Conservation (phyloP, 2,329 filamentous ascomycete genomes). For the Cladosporium colombiae region DNA sequence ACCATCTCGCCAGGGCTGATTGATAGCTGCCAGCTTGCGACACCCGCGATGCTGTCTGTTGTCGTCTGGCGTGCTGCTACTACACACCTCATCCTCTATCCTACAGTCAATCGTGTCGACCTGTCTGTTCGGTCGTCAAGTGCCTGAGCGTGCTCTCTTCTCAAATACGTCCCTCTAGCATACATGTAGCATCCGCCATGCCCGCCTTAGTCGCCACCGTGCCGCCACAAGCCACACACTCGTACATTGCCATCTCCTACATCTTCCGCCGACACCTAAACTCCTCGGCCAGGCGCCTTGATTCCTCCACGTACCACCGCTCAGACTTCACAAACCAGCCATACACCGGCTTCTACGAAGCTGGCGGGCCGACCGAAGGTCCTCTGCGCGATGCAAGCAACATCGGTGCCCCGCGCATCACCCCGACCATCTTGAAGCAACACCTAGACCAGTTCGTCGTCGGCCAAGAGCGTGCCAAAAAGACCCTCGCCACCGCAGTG, state of each 20-base stretch:
- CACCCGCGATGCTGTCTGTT: background rate
- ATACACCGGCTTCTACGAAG: slow-evolving; percentile 64
- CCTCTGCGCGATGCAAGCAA: slow-evolving; percentile 62
- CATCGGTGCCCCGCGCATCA: slow-evolving; percentile 60
- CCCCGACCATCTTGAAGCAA: slow-evolving; percentile 72
- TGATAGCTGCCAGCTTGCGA: background rate
- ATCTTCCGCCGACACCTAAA: slow-evolving; percentile 26
- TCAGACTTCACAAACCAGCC: slow-evolving; percentile 65
- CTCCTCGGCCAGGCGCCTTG: slow-evolving; percentile 14
- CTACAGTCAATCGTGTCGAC: background rate
- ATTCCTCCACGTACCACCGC: slow-evolving; percentile 41
- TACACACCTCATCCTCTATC: background rate
- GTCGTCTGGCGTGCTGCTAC: background rate
- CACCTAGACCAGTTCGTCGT: slow-evolving; percentile 96
- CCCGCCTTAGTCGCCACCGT: slow-evolving; percentile 33
- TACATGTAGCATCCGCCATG: slow-evolving; percentile 21
- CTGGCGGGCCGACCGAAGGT: slow-evolving; percentile 61
- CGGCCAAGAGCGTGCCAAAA: slow-evolving; percentile 91
- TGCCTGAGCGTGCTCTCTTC: background rate
- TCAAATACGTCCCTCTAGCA: background rate
- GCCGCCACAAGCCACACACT: slow-evolving; percentile 43
- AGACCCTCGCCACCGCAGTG: slow-evolving; percentile 86
- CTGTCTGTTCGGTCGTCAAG: background rate
- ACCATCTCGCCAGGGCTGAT: background rate
- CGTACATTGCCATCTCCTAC: slow-evolving; percentile 42